phyloP scores from a whole-genome alignment of 768 basidiomycete genomes.

The Boletus tylopilopsis region DNA sequence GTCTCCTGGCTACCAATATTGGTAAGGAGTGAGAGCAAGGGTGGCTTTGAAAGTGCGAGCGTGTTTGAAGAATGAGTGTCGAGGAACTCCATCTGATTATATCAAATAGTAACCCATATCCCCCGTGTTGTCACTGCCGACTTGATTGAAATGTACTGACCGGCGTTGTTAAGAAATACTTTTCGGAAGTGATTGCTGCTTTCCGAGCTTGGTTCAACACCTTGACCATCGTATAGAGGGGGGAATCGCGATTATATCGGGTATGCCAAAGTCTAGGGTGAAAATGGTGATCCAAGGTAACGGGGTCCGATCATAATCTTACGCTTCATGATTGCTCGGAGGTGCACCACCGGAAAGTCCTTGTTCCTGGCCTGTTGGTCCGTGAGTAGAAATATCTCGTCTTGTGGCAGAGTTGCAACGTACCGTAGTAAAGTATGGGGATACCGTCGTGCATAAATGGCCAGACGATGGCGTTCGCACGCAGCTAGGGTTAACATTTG shows the following conservation, averaged over 20 bases:
- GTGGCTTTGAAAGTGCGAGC: constrained; percentile 51
- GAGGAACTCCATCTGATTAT: constrained; percentile 44
- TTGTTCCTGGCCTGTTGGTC: constrained; percentile 43
- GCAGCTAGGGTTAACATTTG: constrained; percentile 28
- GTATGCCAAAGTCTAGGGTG: constrained; percentile 55
- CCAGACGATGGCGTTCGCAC: constrained; percentile 48
- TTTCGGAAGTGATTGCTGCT: constrained; percentile 41
- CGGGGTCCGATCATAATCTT: constrained; percentile 2
- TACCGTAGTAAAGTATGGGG: constrained; percentile 50
- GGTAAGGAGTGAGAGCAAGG: constrained; percentile 53
- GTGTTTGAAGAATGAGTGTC: constrained; percentile 35
- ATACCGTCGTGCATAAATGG: constrained; percentile 49
- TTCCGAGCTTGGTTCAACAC: constrained; percentile 53
- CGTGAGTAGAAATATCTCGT: background rate
- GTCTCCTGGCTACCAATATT: constrained; percentile 45
- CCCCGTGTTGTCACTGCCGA: background rate
- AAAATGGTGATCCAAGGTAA: background rate
- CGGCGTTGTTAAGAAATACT: constrained; percentile 43
- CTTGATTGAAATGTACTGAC: constrained; percentile 27
- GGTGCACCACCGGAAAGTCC: constrained; percentile 41
- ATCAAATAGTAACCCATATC: background rate
- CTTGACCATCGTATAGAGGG: constrained; percentile 44
- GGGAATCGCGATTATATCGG: constrained; percentile 47
- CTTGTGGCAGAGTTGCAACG: background rate
- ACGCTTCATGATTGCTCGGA: constrained; percentile 53